phyloP scores from a whole-genome alignment of 495 filamentous ascomycete species.

The Hypomontagnella submonticulosa region DNA sequence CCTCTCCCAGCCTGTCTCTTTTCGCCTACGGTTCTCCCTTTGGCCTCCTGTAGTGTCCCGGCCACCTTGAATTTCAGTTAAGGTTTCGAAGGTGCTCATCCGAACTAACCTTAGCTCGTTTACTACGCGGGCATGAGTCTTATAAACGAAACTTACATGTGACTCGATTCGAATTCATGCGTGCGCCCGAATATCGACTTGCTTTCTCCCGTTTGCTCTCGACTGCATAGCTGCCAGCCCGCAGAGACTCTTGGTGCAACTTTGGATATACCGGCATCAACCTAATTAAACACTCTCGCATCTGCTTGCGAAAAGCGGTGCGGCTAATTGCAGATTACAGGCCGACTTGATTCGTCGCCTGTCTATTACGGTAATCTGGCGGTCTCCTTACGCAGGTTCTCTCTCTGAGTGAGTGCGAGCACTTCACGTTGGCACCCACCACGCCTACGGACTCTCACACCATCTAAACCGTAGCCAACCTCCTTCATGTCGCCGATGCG shows the following conservation, averaged over 20 bases:
- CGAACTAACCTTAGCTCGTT: conserved; percentile 30
- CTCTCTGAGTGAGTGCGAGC: conserved; percentile 6
- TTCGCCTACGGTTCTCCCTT: conserved; percentile 6
- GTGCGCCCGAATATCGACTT: conserved; percentile 17
- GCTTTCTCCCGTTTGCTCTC: conserved; percentile 16
- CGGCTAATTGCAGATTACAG: conserved; percentile 37
- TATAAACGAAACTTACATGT: conserved; percentile 22
- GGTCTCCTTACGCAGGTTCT: conserved; percentile 3
- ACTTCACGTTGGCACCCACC: conserved; percentile 1
- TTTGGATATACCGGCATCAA: conserved; percentile 38
- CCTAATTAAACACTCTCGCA: conserved; percentile 22
- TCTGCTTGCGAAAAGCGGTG: conserved; percentile 32
- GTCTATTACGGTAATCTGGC: conserved; percentile 5
- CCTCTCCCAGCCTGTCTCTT: conserved; percentile 7
- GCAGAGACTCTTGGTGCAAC: conserved; percentile 16
- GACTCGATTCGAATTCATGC: conserved; percentile 15
- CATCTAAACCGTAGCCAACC: conserved; percentile 20
- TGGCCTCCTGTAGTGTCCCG: conserved; percentile 5
- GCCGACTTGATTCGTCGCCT: conserved; percentile 25
- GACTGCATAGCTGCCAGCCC: conserved; percentile 4
- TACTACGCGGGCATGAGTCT: conserved; percentile 3
- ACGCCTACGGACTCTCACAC: conserved; percentile 2
- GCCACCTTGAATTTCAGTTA: conserved; percentile 20
- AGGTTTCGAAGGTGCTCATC: conserved; percentile 25
- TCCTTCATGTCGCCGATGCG: conserved; percentile 33